Conservation (phyloP, 2,329 filamentous ascomycete genomes). For the Microcyclospora pomicola region DNA sequence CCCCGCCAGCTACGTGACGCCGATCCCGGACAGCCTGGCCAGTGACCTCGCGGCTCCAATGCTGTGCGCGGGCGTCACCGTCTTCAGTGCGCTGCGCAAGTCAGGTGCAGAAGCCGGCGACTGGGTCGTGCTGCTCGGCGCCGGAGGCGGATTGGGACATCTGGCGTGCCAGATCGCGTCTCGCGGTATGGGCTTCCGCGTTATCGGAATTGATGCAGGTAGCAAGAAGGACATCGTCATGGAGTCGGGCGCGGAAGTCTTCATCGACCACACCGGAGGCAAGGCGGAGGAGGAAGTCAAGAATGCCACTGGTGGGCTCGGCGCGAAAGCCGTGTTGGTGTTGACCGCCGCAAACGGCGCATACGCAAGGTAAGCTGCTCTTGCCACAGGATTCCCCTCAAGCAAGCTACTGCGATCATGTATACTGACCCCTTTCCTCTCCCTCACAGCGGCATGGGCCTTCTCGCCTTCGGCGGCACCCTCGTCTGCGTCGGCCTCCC, state of each 20-base stretch:
- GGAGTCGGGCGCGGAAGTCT: slow-evolving; percentile 51
- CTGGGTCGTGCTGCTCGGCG: slow-evolving; percentile 41
- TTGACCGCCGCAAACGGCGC: slow-evolving; percentile 35
- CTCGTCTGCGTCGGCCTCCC: slow-evolving; percentile 34
- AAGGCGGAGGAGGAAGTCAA: slow-evolving; percentile 42
- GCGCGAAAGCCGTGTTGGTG: slow-evolving; percentile 48
- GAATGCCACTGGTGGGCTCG: slow-evolving; percentile 42
- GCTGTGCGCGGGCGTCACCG: slow-evolving; percentile 50
- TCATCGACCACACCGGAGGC: slow-evolving; percentile 47
- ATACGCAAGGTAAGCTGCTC: slow-evolving; percentile 23
- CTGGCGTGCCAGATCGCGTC: slow-evolving; percentile 47
- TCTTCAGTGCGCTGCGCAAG: slow-evolving; percentile 52
- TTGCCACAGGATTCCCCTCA: too few relatives aligned
- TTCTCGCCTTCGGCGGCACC: slow-evolving; percentile 33
- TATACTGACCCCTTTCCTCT: background rate
- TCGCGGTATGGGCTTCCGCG: slow-evolving; percentile 34
- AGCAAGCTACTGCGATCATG: background rate
- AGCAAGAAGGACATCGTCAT: slow-evolving; percentile 49
- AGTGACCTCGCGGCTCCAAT: slow-evolving; percentile 51
- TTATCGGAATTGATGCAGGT: slow-evolving; percentile 49
- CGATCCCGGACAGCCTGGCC: slow-evolving; percentile 48
- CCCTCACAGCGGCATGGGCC: slow-evolving; percentile 18
- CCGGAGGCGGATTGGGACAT: slow-evolving; percentile 35
- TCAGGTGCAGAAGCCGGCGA: slow-evolving; percentile 44
- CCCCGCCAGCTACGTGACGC: slow-evolving; percentile 54